Percentiles rank a stretch among this genome's conserved stretches.
phyloP scores from a whole-genome alignment of 1,139 yeast genomes.

The Yamadazyma triangularis region DNA sequence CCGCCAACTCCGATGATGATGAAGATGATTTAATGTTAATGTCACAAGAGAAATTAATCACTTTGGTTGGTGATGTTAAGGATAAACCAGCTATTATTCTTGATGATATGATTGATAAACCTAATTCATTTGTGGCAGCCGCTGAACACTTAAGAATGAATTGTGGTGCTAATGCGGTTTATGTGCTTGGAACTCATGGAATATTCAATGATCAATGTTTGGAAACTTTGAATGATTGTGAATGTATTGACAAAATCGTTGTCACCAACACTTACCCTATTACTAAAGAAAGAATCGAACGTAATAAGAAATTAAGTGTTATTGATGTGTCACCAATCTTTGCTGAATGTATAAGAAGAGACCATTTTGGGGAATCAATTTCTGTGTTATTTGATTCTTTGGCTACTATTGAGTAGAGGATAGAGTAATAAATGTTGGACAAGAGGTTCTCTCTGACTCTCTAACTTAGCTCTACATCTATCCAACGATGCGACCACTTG shows the following conservation, averaged over 20 bases:
- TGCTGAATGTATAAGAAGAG: slow-evolving; percentile 98
- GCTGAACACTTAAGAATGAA: slow-evolving; percentile 94
- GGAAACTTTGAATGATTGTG: slow-evolving; percentile 70
- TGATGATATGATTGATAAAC: slow-evolving; percentile 97
- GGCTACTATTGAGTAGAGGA: slow-evolving; percentile 55
- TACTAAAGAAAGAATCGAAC: slow-evolving; percentile 52
- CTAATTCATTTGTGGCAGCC: slow-evolving; percentile 90
- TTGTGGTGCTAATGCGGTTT: slow-evolving; percentile 92
- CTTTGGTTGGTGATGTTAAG: slow-evolving; percentile 93
- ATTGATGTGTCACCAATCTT: slow-evolving; percentile 93
- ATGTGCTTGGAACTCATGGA: slow-evolving; percentile 94
- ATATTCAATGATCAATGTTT: slow-evolving; percentile 84
- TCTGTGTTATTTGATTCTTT: slow-evolving; percentile 87
- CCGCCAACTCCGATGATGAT: slow-evolving; percentile 72
- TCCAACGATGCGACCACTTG: slow-evolving; percentile 59
- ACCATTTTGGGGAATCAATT: slow-evolving; percentile 95
- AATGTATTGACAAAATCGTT: slow-evolving; percentile 81
- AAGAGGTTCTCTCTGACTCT: neutral
- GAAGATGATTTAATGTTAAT: slow-evolving; percentile 74
- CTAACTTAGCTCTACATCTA: neutral
- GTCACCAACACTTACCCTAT: slow-evolving; percentile 97
- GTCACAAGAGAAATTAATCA: slow-evolving; percentile 81
- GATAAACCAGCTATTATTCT: slow-evolving; percentile 87
- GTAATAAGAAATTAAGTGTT: slow-evolving; percentile 65
- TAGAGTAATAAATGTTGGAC: neutral